Evolutionary conservation across 495 filamentous ascomycete genomes (phyloP).

Genomic region (Hypoxylon perforatum): DNA sequence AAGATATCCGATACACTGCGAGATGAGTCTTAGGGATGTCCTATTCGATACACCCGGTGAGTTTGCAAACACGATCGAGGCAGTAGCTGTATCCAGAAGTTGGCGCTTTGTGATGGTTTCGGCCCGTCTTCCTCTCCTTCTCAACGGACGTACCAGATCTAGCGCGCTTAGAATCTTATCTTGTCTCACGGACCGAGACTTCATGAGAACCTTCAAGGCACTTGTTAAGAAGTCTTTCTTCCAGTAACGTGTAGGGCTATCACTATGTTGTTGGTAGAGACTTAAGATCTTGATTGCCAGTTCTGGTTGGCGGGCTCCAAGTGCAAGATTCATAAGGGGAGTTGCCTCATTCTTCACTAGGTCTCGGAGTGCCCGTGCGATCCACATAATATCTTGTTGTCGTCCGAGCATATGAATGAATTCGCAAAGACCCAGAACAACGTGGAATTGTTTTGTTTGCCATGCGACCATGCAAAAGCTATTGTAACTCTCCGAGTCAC

Average conservation of each 20-base stretch:
- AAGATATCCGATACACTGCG: constrained; percentile 50
- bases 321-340: constrained; percentile 27
- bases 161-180: constrained; percentile 19
- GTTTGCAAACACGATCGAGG: constrained; percentile 46
- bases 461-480: constrained; percentile 16
- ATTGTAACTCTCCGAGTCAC: constrained; percentile 16
- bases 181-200: constrained; percentile 12
- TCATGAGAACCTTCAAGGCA: constrained; percentile 26
- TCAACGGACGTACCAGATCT: constrained; percentile 1
- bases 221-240: constrained; percentile 14
- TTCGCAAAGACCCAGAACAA: constrained; percentile 20
- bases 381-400: constrained; percentile 28
- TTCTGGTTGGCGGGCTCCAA: constrained; percentile 22
- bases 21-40: constrained; percentile 53
- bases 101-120: not conserved
- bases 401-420: constrained; percentile 31
- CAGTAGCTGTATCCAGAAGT: not conserved
- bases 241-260: constrained; percentile 17
- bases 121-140: not conserved
- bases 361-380: constrained; percentile 18
- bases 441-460: constrained; percentile 14
- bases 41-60: constrained; percentile 48
- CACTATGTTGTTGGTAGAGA: constrained; percentile 32
- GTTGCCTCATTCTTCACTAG: constrained; percentile 6
- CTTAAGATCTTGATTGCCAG: constrained; percentile 38